Evolutionary conservation across 306 rosid genomes (phyloP), one percentile per base, ranked within the genome.

Genomic region (Astragalus glycyphyllos): DNA sequence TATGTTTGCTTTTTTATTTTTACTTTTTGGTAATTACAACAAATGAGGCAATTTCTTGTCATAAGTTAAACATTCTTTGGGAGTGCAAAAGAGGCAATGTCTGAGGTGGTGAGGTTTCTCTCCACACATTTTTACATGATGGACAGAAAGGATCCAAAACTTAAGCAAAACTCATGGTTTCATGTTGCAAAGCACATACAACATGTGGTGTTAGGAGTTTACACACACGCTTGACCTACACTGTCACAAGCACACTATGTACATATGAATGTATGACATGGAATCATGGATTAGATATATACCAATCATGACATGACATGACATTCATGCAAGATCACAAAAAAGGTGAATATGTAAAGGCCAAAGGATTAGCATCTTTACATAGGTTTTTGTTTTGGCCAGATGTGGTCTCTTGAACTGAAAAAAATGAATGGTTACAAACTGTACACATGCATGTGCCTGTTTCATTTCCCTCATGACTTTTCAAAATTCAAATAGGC

Each of bases 111-210:
- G 54, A 55, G 44, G 64, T n/a, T 83, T 53, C 10, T 32, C 34
- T 44, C 83, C 86, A 78, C 71, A 64, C 65, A 65, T 32, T 8
- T 44, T 42, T 67, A 69, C 72, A 40, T 55, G 71, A 75, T 74
- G 80, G 82, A 55, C 14, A 32, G 14, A 50, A 75, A 77, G 66
- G 85, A 72, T 13, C 74, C 81, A 65, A 47, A 58, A 65, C 77
- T 74, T 58, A 68, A 59, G 86, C 26, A 56, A 54, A 47, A 7
- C 86, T 79, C 81, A 79, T 75, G 86, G 76, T 17, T 65, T 49
- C 45, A 32, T 65, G 73, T 5, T 60, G 79, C 70, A 75, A 1
- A 42, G 6, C 34, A n/a, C 79, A 71, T 58, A 75, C 29, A 56
- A 60, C 83, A 66, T 71, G 83, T 82, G 86, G 72, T 44, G 49